These are phyloP conservation scores for Sordariomycetes sp. DNA, from an alignment of 2,329 filamentous ascomycete genomes.

Conservation along the genomic window DNA sequence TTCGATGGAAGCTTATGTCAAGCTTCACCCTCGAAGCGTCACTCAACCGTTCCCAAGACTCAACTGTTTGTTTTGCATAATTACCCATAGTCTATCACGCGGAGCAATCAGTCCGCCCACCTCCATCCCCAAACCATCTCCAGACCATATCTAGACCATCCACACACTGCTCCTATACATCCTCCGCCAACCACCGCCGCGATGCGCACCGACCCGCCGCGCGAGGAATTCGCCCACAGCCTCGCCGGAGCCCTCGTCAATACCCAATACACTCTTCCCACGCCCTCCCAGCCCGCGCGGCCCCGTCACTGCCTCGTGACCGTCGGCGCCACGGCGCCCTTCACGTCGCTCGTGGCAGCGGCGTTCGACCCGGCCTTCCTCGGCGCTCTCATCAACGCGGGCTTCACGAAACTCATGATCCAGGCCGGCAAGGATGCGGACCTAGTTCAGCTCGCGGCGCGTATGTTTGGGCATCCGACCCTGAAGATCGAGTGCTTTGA, in stretches of 20 bases:
- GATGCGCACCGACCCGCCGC: not conserved
- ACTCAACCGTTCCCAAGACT: too few species aligned
- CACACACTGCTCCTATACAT: not conserved
- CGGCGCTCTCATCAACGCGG: conserved; percentile 36
- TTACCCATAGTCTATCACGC: too few species aligned
- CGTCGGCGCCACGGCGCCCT: conserved; percentile 81
- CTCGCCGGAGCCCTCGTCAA: not conserved
- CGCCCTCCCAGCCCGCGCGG: conserved; percentile 6
- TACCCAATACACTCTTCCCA: conserved; percentile 1
- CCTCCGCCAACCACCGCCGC: not conserved
- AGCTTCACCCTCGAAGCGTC: too few species aligned
- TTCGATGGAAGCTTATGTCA: too few species aligned
- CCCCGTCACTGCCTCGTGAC: conserved; percentile 62
- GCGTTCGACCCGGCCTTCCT: conserved; percentile 53
- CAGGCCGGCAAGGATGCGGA: conserved; percentile 67
- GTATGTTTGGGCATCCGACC: not conserved
- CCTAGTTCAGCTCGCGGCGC: conserved; percentile 26
- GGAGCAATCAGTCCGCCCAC: too few species aligned
- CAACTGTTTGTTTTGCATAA: too few species aligned
- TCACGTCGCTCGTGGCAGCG: conserved; percentile 55
- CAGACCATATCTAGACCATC: too few species aligned
- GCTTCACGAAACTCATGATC: conserved; percentile 60
- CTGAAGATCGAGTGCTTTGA: conserved; percentile 48
- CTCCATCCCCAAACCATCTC: too few species aligned
- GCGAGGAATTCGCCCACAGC: not conserved